phyloP scores from a whole-genome alignment of 345 rosid genomes.

The Hypericum androsaemum region DNA sequence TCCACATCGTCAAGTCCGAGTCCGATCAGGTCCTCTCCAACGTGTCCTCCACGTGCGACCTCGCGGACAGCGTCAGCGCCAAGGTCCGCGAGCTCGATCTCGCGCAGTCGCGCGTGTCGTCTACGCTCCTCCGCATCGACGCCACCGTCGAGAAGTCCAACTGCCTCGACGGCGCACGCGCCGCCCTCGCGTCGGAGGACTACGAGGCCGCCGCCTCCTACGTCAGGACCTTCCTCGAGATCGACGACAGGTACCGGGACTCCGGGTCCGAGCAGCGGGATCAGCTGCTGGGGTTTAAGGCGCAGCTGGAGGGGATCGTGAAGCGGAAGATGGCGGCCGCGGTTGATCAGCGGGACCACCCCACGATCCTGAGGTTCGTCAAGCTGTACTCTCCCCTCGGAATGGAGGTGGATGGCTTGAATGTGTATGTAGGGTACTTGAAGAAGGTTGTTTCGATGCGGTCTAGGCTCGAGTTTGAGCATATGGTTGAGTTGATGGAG shows the following conservation, averaged over 20 bases:
- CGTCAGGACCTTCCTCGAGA: too few species aligned
- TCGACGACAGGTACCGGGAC: constrained; percentile 69
- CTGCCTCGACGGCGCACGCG: constrained; percentile 78
- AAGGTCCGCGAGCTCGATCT: constrained; percentile 96
- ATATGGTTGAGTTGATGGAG: constrained; percentile 64
- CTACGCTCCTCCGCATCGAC: constrained; percentile 73
- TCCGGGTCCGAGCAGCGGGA: constrained; percentile 81
- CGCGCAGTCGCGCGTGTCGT: constrained; percentile 79
- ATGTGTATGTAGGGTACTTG: constrained; percentile 75
- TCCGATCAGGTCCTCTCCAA: constrained; percentile 75
- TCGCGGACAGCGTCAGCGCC: constrained; percentile 87
- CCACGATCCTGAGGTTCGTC: constrained; percentile 61
- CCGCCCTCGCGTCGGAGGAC: constrained; percentile 61
- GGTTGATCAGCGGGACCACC: constrained; percentile 76
- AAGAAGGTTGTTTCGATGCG: constrained; percentile 81
- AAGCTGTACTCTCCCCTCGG: constrained; percentile 63
- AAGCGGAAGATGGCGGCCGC: constrained; percentile 53
- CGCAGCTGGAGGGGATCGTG: constrained; percentile 75
- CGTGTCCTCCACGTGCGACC: constrained; percentile 70
- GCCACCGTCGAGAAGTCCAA: constrained; percentile 76
- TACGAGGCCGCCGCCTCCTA: constrained; percentile 90
- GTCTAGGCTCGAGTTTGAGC: constrained; percentile 67
- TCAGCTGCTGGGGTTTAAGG: constrained; percentile 71
- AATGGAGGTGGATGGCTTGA: constrained; percentile 74
- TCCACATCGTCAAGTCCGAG: constrained; percentile 69